Conservation (phyloP, 805 yeast species). For the Candida methanosorbosa region DNA sequence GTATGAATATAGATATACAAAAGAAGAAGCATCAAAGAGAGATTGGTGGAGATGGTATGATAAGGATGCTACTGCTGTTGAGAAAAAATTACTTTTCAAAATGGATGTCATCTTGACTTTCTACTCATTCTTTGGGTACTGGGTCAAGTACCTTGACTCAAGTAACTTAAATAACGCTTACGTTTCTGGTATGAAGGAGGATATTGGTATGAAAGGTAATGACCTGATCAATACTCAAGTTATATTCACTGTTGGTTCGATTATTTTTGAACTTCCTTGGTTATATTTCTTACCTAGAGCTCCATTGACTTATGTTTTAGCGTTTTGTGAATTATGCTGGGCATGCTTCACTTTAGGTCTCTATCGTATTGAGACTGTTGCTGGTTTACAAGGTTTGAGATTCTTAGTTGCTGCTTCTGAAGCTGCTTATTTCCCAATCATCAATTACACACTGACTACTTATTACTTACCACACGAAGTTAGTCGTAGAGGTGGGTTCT, state of each 20-base stretch:
- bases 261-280: conserved; percentile 33
- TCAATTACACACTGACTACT: conserved; percentile 26
- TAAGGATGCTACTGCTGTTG: conserved; percentile 18
- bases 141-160: conserved; percentile 40
- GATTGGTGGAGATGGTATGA: conserved; percentile 52
- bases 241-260: conserved; percentile 31
- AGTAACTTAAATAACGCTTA: conserved; percentile 42
- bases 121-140: conserved; percentile 5
- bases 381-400: conserved; percentile 26
- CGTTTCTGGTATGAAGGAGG: conserved; percentile 40
- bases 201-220: conserved; percentile 31
- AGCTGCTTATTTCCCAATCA: conserved; percentile 35
- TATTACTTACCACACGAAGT: conserved; percentile 30
- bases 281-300: conserved; percentile 22
- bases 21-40: conserved; percentile 20
- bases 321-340: conserved; percentile 27
- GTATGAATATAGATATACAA: conserved; percentile 46
- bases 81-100: conserved; percentile 6
- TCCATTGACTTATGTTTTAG: conserved; percentile 30
- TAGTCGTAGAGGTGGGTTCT: conserved; percentile 7
- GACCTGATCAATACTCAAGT: conserved; percentile 30
- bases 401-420: conserved; percentile 32
- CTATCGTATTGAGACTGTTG: conserved; percentile 24
- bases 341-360: conserved; percentile 27
- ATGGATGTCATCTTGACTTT: conserved; percentile 10